These are phyloP conservation scores for Mycosphaerella sp. DNA, from an alignment of 2,329 filamentous ascomycete species.

Conservation along the genomic window DNA sequence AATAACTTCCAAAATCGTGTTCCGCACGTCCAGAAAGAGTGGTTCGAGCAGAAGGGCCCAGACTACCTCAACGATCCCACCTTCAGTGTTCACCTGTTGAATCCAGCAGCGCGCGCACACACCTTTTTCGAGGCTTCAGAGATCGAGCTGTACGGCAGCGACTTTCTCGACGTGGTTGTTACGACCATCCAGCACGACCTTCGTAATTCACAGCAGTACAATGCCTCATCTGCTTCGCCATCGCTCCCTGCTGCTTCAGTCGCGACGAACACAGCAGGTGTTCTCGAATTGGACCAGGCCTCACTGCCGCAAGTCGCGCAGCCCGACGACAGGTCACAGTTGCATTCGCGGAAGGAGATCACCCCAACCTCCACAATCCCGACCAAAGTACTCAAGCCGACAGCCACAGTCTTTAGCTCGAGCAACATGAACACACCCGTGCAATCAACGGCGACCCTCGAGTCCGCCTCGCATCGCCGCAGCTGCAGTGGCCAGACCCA, in stretches of 20 bases:
- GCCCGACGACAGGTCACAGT: neutral
- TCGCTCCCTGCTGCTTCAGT: neutral
- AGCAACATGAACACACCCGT: neutral
- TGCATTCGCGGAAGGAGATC: neutral
- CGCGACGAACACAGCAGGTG: neutral
- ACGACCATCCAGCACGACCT: conserved; percentile 15
- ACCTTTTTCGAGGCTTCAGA: conserved; percentile 24
- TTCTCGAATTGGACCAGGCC: neutral
- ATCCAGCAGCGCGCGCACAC: conserved; percentile 14
- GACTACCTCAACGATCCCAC: conserved; percentile 19
- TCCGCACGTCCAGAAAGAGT: conserved; percentile 22
- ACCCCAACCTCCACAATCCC: neutral
- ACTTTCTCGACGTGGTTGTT: conserved; percentile 18
- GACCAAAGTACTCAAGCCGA: neutral
- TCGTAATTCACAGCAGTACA: neutral
- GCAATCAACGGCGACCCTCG: neutral
- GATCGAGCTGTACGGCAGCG: conserved; percentile 16
- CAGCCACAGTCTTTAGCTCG: conserved; percentile 4
- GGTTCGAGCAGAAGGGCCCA: conserved; percentile 22
- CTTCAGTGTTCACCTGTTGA: conserved; percentile 20
- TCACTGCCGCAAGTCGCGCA: neutral
- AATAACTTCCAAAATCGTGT: conserved; percentile 28
- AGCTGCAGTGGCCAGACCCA: neutral
- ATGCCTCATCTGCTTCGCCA: neutral
- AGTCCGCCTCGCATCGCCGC: neutral